These are phyloP conservation scores for Lichtheimia ramosa DNA, from an alignment of 371 early-diverging fungal genomes.

Conservation along the genomic window DNA sequence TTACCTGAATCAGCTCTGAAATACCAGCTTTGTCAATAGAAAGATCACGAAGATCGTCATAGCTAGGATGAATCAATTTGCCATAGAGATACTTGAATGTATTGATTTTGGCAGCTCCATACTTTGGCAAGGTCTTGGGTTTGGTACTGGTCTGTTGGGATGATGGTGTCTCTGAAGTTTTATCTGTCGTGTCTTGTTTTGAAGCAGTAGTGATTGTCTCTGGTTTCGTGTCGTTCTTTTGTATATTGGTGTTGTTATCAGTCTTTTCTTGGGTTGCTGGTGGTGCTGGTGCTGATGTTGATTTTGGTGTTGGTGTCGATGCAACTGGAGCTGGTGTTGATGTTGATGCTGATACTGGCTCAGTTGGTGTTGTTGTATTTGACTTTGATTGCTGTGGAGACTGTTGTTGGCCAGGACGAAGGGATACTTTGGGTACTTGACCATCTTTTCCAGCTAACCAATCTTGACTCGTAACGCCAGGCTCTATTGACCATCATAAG, in stretches of 20 bases:
- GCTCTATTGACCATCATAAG: conserved; percentile 16
- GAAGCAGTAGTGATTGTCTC: not conserved
- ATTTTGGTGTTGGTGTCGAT: not conserved
- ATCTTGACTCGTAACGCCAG: conserved; percentile 51
- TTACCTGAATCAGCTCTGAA: conserved; percentile 57
- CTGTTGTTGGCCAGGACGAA: conserved; percentile 55
- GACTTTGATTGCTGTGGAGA: not conserved
- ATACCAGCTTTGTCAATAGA: conserved; percentile 70
- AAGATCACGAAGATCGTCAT: conserved; percentile 64
- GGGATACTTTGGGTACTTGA: conserved; percentile 49
- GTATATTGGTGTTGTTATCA: too few species aligned
- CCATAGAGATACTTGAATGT: conserved; percentile 71
- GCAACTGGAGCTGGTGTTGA: not conserved
- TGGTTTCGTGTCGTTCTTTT: not conserved
- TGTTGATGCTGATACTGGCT: not conserved
- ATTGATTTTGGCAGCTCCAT: conserved; percentile 30
- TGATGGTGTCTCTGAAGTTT: not conserved
- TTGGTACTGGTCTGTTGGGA: not conserved
- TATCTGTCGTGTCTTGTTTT: not conserved
- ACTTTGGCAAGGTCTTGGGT: conserved; percentile 20
- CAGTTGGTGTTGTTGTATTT: not conserved
- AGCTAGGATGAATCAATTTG: conserved; percentile 63
- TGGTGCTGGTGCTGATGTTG: not conserved
- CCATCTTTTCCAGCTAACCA: conserved; percentile 63
- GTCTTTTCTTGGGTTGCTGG: not conserved